Percentiles rank a stretch among this genome's conserved stretches.
Conservation (phyloP, 108 stramenopile genomes). For the Fistulifera pelliculosa region DNA sequence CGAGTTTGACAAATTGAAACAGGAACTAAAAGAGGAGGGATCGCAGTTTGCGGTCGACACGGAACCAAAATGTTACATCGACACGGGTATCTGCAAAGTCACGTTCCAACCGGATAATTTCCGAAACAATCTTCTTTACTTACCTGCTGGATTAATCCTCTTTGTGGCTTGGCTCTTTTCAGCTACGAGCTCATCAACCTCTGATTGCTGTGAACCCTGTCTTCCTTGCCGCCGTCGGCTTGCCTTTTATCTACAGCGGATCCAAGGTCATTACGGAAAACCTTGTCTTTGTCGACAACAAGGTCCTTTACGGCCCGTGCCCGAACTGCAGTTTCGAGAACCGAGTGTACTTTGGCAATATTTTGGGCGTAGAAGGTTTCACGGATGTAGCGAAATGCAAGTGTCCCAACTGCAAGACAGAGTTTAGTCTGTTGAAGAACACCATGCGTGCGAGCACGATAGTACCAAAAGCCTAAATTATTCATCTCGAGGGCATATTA, state of each 20-base stretch:
- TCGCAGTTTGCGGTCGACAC: constrained; percentile 80
- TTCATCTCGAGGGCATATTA: no score
- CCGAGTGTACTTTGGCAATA: constrained; percentile 88
- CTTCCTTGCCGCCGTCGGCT: constrained; percentile 57
- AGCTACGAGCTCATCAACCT: constrained; percentile 55
- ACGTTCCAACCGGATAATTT: constrained; percentile 80
- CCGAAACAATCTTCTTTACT: constrained; percentile 80
- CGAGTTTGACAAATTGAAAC: constrained; percentile 84
- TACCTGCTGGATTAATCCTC: constrained; percentile 65
- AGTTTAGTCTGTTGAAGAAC: constrained; percentile 70
- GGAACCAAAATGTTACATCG: constrained; percentile 94
- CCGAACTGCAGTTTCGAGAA: constrained; percentile 79
- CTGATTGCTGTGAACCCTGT: constrained; percentile 68
- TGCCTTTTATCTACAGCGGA: constrained; percentile 59
- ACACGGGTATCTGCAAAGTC: constrained; percentile 91
- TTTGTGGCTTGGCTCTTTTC: constrained; percentile 55
- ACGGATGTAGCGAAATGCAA: constrained; percentile 60
- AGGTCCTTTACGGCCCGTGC: constrained; percentile 89
- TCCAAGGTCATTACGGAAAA: constrained; percentile 53
- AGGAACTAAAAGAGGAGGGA: constrained; percentile 71
- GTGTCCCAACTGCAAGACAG: constrained; percentile 80
- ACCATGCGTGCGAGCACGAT: constrained; percentile 78
- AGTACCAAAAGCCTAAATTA: constrained; percentile 1
- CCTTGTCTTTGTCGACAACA: constrained; percentile 64
- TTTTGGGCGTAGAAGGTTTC: constrained; percentile 87